A percentile compares a stretch with the other conserved stretches of the same genome.
phyloP scores from a whole-genome alignment of 2,329 filamentous ascomycete genomes.

The Phoma herbarum region DNA sequence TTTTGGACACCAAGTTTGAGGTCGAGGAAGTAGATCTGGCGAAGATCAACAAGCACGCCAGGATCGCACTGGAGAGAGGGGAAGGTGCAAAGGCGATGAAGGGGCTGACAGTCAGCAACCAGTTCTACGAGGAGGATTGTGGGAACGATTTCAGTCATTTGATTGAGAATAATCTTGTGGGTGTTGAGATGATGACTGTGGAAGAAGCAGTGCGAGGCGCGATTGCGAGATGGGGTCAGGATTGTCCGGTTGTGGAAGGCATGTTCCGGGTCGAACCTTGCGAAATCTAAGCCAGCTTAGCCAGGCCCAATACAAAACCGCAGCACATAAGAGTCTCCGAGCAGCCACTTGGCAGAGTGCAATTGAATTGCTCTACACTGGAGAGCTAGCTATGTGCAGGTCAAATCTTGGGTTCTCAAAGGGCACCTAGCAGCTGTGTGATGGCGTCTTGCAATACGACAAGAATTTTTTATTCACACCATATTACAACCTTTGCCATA shows the following conservation, averaged over 20 bases:
- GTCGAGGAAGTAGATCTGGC: conserved; percentile 40
- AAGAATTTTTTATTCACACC: too few species aligned
- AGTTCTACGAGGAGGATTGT: conserved; percentile 46
- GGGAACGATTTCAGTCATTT: conserved; percentile 37
- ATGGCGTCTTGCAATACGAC: too few species aligned
- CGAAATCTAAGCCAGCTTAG: conserved; percentile 30
- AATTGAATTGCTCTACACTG: too few species aligned
- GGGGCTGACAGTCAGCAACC: conserved; percentile 41
- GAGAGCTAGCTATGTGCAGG: too few species aligned
- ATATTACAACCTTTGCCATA: too few species aligned
- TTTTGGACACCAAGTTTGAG: conserved; percentile 32
- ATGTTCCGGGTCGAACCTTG: conserved; percentile 44
- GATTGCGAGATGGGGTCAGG: conserved; percentile 34
- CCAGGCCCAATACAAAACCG: too few species aligned
- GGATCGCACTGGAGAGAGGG: conserved; percentile 38
- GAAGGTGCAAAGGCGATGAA: conserved; percentile 41
- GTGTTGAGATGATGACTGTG: conserved; percentile 36
- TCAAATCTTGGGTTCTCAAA: too few species aligned
- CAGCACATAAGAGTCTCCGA: too few species aligned
- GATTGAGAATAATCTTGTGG: conserved; percentile 44
- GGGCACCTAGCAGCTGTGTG: too few species aligned
- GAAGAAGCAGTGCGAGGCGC: conserved; percentile 41
- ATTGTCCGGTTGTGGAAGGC: conserved; percentile 36
- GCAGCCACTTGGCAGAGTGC: too few species aligned
- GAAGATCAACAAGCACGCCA: conserved; percentile 41